These are phyloP conservation scores for Termitomyces sp. DNA, from an alignment of 768 basidiomycete species.

Conservation along the genomic window DNA sequence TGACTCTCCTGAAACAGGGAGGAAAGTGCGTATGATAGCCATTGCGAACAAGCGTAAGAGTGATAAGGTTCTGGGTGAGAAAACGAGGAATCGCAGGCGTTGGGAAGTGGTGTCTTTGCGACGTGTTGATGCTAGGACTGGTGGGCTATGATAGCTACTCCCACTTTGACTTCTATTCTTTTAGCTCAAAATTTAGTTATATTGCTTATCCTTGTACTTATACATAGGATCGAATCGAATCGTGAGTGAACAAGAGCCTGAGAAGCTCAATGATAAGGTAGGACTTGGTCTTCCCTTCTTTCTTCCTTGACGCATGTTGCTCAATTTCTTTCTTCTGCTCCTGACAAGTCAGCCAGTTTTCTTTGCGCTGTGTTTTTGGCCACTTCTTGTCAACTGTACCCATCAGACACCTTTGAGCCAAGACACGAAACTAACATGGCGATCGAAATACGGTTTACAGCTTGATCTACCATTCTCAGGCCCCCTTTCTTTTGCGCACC, in stretches of 20 bases:
- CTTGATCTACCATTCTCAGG: conserved; percentile 75
- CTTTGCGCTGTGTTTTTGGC: background rate
- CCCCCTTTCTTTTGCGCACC: conserved; percentile 76
- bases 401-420: conserved; percentile 7
- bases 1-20: conserved; percentile 52
- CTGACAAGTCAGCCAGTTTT: background rate
- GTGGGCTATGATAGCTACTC: conserved; percentile 6
- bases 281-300: background rate
- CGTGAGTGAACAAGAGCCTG: background rate
- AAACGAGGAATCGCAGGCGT: conserved; percentile 28
- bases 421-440: conserved; percentile 40
- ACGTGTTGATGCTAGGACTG: conserved; percentile 29
- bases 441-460: conserved; percentile 69
- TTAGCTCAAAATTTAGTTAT: background rate
- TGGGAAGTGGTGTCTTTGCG: conserved; percentile 35
- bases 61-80: conserved; percentile 22
- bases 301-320: background rate
- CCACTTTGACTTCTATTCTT: background rate
- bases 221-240: background rate
- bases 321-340: background rate
- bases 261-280: background rate
- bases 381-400: background rate
- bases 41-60: conserved; percentile 33
- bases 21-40: conserved; percentile 51
- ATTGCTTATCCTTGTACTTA: background rate